Percentiles rank a stretch among this genome's conserved stretches.
These are phyloP conservation scores for Fusarium piperis DNA, from an alignment of 2,329 filamentous ascomycete species.

Conservation along the genomic window DNA sequence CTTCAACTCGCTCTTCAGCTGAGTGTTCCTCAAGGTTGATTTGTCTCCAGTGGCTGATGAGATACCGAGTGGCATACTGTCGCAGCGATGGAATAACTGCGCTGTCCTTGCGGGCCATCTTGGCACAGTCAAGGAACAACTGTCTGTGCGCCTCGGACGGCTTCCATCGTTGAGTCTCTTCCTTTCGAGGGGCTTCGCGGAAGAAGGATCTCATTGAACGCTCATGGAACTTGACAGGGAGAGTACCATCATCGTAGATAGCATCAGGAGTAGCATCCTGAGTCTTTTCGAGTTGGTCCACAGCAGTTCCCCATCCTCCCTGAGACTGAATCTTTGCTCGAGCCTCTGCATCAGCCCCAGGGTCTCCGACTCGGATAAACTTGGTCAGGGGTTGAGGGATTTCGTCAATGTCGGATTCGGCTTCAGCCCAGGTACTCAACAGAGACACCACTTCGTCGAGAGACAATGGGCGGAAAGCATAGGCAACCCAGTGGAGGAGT, in stretches of 20 bases:
- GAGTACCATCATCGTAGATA: slow-evolving; percentile 37
- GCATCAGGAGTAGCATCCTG: slow-evolving; percentile 21
- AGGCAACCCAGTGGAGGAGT: slow-evolving; percentile 43
- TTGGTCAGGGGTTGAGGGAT: slow-evolving; percentile 40
- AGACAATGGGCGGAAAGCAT: slow-evolving; percentile 35
- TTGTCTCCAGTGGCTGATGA: slow-evolving; percentile 31
- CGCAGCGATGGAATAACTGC: slow-evolving; percentile 1
- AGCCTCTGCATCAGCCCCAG: slow-evolving; percentile 36
- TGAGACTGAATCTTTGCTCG: slow-evolving; percentile 13
- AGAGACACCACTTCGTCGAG: slow-evolving; percentile 39
- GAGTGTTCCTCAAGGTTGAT: slow-evolving; percentile 34
- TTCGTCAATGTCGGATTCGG: slow-evolving; percentile 38
- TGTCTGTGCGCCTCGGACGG: slow-evolving; percentile 41
- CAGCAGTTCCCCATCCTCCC: slow-evolving; percentile 11
- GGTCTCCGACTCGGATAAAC: slow-evolving; percentile 42
- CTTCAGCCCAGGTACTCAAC: slow-evolving; percentile 22
- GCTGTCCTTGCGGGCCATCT: slow-evolving; percentile 15
- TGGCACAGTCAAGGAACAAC: slow-evolving; percentile 36
- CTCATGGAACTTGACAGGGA: slow-evolving; percentile 43
- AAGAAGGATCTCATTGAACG: slow-evolving; percentile 44
- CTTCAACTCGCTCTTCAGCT: slow-evolving; percentile 24
- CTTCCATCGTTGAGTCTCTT: slow-evolving; percentile 18
- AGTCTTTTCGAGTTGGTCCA: slow-evolving; percentile 35
- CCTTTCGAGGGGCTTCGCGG: slow-evolving; percentile 8
- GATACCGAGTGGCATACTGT: slow-evolving; percentile 22